Conservation (phyloP, 2,329 filamentous ascomycete genomes). For the Whalleya microplaca region DNA sequence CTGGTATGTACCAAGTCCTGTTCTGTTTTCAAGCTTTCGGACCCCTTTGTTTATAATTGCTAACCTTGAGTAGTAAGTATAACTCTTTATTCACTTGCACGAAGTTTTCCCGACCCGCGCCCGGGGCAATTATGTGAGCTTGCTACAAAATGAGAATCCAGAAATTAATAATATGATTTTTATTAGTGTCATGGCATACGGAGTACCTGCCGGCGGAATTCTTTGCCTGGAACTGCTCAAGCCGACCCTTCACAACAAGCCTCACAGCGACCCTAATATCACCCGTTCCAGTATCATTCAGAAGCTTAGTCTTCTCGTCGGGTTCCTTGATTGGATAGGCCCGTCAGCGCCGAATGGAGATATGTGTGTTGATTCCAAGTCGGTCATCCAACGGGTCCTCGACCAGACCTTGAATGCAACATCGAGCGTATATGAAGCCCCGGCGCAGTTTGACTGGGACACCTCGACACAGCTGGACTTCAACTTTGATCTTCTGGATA, state of each 20-base stretch:
- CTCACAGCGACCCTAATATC: constrained; percentile 40
- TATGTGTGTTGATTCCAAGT: constrained; percentile 50
- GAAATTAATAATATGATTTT: background rate
- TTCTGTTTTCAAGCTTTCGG: background rate
- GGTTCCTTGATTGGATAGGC: constrained; percentile 55
- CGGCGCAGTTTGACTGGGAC: constrained; percentile 41
- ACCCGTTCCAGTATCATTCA: constrained; percentile 54
- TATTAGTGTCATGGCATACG: constrained; percentile 52
- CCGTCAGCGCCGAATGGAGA: constrained; percentile 52
- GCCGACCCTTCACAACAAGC: constrained; percentile 41
- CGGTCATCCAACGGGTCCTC: constrained; percentile 54
- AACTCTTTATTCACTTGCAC: background rate
- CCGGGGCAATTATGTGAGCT: background rate
- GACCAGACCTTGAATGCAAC: constrained; percentile 52
- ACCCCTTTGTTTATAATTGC: background rate
- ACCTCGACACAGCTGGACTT: constrained; percentile 41
- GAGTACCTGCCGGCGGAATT: constrained; percentile 53
- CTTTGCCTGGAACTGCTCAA: constrained; percentile 54
- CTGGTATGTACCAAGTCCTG: constrained; percentile 40
- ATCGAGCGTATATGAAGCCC: constrained; percentile 21
- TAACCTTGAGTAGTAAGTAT: background rate
- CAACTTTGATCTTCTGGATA: constrained; percentile 53
- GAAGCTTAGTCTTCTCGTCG: constrained; percentile 54
- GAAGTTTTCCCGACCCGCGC: too few relatives aligned
- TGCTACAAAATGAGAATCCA: background rate